phyloP scores from a whole-genome alignment of 306 rosid species.

The Sophora flavescens region DNA sequence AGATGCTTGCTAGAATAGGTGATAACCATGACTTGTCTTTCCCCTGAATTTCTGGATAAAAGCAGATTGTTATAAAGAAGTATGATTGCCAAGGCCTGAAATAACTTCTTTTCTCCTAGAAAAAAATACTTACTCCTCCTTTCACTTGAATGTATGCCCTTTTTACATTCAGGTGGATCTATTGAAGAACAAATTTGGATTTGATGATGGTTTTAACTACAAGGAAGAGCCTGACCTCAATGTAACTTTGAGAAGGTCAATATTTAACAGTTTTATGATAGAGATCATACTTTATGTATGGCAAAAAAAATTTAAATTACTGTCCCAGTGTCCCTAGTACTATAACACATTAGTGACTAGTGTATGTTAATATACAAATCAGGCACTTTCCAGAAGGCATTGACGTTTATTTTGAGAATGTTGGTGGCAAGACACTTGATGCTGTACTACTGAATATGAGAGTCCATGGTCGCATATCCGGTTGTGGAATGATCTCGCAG shows the following conservation, averaged over 20 bases:
- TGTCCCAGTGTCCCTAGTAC: background rate
- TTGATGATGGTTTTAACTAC: constrained; percentile 33
- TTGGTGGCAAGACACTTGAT: too few relatives aligned
- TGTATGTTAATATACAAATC: background rate
- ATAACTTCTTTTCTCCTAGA: background rate
- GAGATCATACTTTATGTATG: background rate
- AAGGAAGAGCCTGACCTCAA: constrained; percentile 35
- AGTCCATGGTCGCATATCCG: too few relatives aligned
- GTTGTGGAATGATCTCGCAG: too few relatives aligned
- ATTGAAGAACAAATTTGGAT: constrained; percentile 32
- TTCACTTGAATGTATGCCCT: background rate
- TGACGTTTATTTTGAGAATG: too few relatives aligned
- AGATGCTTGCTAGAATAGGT: too few relatives aligned
- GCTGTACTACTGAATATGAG: too few relatives aligned
- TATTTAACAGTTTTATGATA: background rate
- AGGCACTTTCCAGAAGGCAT: too few relatives aligned
- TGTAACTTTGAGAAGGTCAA: constrained; percentile 2
- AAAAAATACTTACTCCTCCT: background rate
- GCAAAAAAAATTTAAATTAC: background rate
- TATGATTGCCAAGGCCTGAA: background rate
- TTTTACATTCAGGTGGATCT: constrained; percentile 15
- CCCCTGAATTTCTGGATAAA: background rate
- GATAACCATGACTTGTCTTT: background rate
- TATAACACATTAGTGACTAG: background rate
- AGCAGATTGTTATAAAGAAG: background rate